Percentiles rank a stretch among this genome's conserved stretches.
Evolutionary conservation across 345 rosid species (phyloP).

Genomic region (Angophora floribunda): DNA sequence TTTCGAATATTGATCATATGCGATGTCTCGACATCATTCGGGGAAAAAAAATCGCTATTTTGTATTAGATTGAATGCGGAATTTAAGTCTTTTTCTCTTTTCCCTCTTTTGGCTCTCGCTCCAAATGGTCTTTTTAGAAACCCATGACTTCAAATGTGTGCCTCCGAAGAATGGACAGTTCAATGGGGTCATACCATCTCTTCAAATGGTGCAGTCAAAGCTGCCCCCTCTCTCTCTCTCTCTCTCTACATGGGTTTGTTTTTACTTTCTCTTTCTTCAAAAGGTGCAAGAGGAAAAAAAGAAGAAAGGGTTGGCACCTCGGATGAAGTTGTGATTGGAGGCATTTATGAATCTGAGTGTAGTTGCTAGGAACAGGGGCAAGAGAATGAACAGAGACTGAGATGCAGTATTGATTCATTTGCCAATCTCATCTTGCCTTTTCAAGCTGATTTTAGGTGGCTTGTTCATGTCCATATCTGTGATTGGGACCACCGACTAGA

Average conservation of each 20-base stretch:
- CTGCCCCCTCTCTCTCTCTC: not conserved
- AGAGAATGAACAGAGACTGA: not conserved
- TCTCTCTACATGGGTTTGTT: not conserved
- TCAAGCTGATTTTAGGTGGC: not conserved
- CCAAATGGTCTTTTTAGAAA: not conserved
- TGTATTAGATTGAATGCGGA: not conserved
- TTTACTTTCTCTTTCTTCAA: not conserved
- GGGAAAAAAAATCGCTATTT: not conserved
- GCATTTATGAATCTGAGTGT: not conserved
- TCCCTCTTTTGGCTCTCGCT: not conserved
- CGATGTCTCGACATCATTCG: not conserved
- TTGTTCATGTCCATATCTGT: not conserved
- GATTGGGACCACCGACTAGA: not conserved
- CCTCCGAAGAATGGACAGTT: not conserved
- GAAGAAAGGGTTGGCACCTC: not conserved
- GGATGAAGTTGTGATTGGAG: not conserved
- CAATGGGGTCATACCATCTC: not conserved
- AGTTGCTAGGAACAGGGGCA: not conserved
- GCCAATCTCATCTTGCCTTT: not conserved
- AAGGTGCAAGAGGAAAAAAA: not conserved
- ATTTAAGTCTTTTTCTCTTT: not conserved
- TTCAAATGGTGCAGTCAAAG: not conserved
- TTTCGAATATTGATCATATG: not conserved
- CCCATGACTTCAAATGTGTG: not conserved
- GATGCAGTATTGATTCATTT: not conserved